Percentiles rank a stretch among this genome's conserved stretches.
Evolutionary conservation across 1,284 basidiomycete species (phyloP).

Genomic region (Apiotrichum siamense): DNA sequence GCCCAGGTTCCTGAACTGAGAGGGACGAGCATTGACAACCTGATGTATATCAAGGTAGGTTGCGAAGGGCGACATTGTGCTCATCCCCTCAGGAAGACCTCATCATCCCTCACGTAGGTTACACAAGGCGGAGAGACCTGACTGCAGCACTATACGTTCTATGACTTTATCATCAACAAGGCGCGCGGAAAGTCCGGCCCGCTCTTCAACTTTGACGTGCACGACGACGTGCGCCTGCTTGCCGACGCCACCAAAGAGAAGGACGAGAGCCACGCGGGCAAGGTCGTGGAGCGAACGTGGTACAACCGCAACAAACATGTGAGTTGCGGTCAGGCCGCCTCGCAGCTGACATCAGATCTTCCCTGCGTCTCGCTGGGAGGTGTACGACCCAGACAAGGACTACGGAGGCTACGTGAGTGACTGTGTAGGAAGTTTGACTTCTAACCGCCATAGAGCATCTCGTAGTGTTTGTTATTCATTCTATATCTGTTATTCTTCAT

Average conservation of each 20-base stretch:
- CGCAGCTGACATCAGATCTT: slow-evolving; percentile 61
- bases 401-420: slow-evolving; percentile 68
- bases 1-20: slow-evolving; percentile 87
- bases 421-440: not conserved
- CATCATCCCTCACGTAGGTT: slow-evolving; percentile 81
- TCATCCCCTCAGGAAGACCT: slow-evolving; percentile 71
- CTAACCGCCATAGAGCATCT: slow-evolving; percentile 10
- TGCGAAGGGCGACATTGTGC: not conserved
- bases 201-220: slow-evolving; percentile 97
- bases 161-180: slow-evolving; percentile 97
- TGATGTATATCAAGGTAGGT: slow-evolving; percentile 94
- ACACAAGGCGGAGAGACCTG: not conserved
- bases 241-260: slow-evolving; percentile 94
- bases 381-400: slow-evolving; percentile 85
- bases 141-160: slow-evolving; percentile 88
- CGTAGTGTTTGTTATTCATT: too few relatives aligned
- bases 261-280: slow-evolving; percentile 97
- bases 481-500: too few relatives aligned
- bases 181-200: slow-evolving; percentile 96
- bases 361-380: slow-evolving; percentile 91
- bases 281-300: slow-evolving; percentile 93
- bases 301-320: slow-evolving; percentile 86
- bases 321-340: slow-evolving; percentile 3
- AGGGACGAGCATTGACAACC: slow-evolving; percentile 82
- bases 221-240: slow-evolving; percentile 94